Evolutionary conservation across 2,329 filamentous ascomycete species (phyloP), one percentile per base, ranked within the genome.

Genomic region (Balansia obtecta): DNA sequence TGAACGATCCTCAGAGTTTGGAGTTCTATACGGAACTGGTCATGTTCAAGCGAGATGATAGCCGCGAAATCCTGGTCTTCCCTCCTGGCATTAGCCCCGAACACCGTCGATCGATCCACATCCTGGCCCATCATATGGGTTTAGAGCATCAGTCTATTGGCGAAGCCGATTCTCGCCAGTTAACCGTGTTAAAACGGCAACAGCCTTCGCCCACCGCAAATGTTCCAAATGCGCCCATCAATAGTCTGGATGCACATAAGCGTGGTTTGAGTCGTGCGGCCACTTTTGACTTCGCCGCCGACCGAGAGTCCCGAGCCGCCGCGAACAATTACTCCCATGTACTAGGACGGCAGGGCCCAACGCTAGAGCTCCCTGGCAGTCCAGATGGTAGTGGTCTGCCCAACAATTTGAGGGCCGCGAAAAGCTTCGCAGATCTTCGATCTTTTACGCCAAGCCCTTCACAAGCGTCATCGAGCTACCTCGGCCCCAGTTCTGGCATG

Each of bases 381-480:
- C 87, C 79, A 16, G 80, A 83, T 45, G 71, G 69, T 16, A 68
- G 65, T 53, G 72, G 71, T 30, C 82, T 83, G 33, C 80, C 86
- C 45, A 85, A 88, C 63, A 91, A 91, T 61, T 79, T 98, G 37
- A 85, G 93, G 42, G 88, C 88, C 30, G 93, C 91, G 54, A 97
- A 97, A 73, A 97, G 91, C 47, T 96, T 96, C 65, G 93, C 91
- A 37, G 93, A 98, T 64, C 72, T 98, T 55, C 86, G 91, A 56
- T 95, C 90, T 1, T 95, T 94, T 69, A 96, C 90, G 15, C 91
- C 91, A 11, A 97, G 91, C 58, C 91, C 93, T 6, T 91, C 87
- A 3, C 95, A 93, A 12, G 65, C 68, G 0, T 88, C 88, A 16
- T 88, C 88, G 6, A 94, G 88, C 71, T 95, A 94, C 64, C 66